These are phyloP conservation scores for Sapria himalayana DNA, from an alignment of 345 rosid species.

Conservation along the genomic window DNA sequence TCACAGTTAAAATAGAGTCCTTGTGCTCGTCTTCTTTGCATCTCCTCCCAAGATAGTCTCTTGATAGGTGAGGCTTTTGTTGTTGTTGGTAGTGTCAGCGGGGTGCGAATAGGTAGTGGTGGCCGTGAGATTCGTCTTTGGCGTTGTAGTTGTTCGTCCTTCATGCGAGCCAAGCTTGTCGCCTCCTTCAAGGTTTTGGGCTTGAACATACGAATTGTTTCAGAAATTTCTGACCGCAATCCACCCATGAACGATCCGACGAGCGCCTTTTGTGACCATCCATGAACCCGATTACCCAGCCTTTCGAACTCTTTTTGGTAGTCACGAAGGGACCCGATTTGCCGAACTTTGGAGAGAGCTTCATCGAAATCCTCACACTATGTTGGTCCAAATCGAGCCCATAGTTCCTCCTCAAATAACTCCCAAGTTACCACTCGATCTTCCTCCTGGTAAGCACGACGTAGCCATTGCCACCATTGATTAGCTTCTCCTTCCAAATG, in stretches of 20 bases:
- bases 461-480: neutral
- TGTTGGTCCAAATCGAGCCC: too few relatives aligned
- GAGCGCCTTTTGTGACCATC: neutral
- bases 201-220: neutral
- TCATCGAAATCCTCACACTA: too few relatives aligned
- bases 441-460: neutral
- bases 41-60: neutral
- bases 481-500: slow-evolving; percentile 1
- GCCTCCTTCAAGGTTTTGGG: neutral
- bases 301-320: neutral
- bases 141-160: neutral
- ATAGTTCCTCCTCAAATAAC: slow-evolving; percentile 3
- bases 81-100: neutral
- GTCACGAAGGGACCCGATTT: neutral
- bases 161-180: neutral
- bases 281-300: too few relatives aligned
- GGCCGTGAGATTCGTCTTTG: neutral
- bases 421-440: neutral
- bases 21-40: too few relatives aligned
- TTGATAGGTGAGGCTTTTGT: neutral
- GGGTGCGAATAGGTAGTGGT: neutral
- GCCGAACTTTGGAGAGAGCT: neutral
- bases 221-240: neutral
- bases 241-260: neutral
- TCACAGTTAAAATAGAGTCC: too few relatives aligned